Base-by-base conservation (phyloP, 2,329 filamentous ascomycete species). In the Alternaria angustiovoidea region DNA sequence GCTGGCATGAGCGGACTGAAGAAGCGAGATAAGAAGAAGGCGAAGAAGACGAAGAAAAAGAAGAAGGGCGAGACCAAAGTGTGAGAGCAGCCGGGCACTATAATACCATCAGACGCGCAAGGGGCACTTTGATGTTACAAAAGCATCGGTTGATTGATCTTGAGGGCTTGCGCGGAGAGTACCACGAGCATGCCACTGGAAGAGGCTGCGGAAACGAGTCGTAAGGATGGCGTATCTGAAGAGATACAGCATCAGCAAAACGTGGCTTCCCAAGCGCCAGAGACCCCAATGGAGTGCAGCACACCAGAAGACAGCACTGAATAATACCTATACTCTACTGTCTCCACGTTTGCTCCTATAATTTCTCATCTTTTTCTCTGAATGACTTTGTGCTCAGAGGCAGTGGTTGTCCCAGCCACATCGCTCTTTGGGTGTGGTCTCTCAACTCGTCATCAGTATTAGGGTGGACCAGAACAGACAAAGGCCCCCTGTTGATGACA, bases 1-100 rank as follows among this genome's bases (percentile, higher is more conserved):
- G 83, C 85, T 0, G 93, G 93, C 6, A 97, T 98, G 93, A 85
- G 87, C 49, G 89, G 90, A 7, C 77, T 99, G 80, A 98, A 97
- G 87, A 97, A 96, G 76, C 86, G 95, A 69, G 94, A 98, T 81
- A 87, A 93, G 74, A 96, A 91, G 79, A 94, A 92, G 85, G 89
- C 89, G 68, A 91, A 91, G 81, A 87, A 87, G 82, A 92, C 91
- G 76, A 92, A 90, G 82, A 88, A 85, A 78, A 85, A 82, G 81
- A 91, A 89, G 82, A 89, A 86, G 79, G 79, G 56, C 20, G 69
- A 70, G 52, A 61, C 65, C 18, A 74, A 72, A 51, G 66, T 55
- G 47, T 74, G 66, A 55, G 52, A 18, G 22, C 16, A 22, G 32
- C 30, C 9, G 5, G 24, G 12, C 12, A 8, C 20, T 14, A 6